Conservation (phyloP, 2,329 filamentous ascomycete genomes). For the Penicillium concentricum region DNA sequence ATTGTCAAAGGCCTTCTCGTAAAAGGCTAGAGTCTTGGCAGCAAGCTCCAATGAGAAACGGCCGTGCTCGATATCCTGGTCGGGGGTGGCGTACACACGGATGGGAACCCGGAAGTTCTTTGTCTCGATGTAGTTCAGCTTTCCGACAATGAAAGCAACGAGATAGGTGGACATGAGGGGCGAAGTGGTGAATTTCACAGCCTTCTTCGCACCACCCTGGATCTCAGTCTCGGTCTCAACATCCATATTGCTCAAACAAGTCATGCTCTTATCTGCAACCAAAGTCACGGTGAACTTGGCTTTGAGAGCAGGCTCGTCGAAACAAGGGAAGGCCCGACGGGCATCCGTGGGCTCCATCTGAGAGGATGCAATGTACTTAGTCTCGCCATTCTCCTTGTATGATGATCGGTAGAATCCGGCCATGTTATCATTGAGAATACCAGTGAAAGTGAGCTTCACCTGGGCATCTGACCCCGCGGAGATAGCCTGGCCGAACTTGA, state of each 20-base stretch:
- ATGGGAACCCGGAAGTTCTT: conserved; percentile 88
- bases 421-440: conserved; percentile 88
- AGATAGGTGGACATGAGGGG: conserved; percentile 96
- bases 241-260: conserved; percentile 96
- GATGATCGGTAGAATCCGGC: conserved; percentile 96
- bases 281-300: conserved; percentile 89
- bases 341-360: conserved; percentile 98
- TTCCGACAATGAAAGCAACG: conserved; percentile 87
- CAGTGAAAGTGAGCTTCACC: conserved; percentile 74
- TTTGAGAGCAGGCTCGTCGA: conserved; percentile 93
- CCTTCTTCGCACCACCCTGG: conserved; percentile 69
- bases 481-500: conserved; percentile 73
- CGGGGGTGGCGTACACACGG: conserved; percentile 88
- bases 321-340: conserved; percentile 89
- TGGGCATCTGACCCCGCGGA: conserved; percentile 73
- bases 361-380: conserved; percentile 80
- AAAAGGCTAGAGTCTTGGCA: conserved; percentile 86
- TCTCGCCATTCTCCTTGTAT: conserved; percentile 81
- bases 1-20: conserved; percentile 90
- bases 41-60: conserved; percentile 87
- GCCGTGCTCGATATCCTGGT: conserved; percentile 86
- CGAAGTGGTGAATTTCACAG: conserved; percentile 87
- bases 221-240: conserved; percentile 76
- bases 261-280: conserved; percentile 84
- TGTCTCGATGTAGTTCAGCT: conserved; percentile 91